phyloP scores from a whole-genome alignment of 2,329 filamentous ascomycete species.

The Alternaria burnsii region DNA sequence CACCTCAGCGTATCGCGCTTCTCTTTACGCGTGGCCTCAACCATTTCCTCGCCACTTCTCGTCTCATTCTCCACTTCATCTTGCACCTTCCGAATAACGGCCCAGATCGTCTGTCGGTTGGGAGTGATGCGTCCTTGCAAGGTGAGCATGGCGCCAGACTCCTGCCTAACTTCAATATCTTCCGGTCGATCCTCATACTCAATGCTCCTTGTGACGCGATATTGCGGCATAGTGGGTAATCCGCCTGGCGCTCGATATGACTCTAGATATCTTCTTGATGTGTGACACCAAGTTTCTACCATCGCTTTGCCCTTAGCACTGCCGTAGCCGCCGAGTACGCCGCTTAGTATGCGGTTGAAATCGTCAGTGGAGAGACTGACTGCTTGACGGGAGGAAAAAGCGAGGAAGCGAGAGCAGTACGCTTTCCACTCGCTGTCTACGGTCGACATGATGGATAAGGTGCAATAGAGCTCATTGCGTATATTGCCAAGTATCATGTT shows the following conservation, averaged over 20 bases:
- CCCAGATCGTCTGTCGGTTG: conserved; percentile 46
- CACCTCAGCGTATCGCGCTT: conserved; percentile 41
- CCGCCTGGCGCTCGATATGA: conserved; percentile 45
- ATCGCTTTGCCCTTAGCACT: conserved; percentile 58
- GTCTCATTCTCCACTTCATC: conserved; percentile 38
- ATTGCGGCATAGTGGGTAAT: conserved; percentile 42
- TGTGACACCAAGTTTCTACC: conserved; percentile 58
- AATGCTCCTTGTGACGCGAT: conserved; percentile 32
- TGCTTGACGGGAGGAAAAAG: conserved; percentile 33
- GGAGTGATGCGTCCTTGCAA: conserved; percentile 41
- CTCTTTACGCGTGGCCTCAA: conserved; percentile 27
- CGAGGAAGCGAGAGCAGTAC: conserved; percentile 44
- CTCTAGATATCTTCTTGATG: conserved; percentile 26
- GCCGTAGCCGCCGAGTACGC: conserved; percentile 61
- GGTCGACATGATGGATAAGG: conserved; percentile 45
- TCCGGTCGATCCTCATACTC: conserved; percentile 36
- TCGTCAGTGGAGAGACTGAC: conserved; percentile 45
- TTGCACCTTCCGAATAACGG: conserved; percentile 44
- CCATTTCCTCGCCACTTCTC: conserved; percentile 22
- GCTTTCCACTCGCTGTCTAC: conserved; percentile 36
- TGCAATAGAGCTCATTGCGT: conserved; percentile 40
- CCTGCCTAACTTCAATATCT: conserved; percentile 41
- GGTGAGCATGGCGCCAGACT: conserved; percentile 38
- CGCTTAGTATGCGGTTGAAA: conserved; percentile 64
- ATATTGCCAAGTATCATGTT: conserved; percentile 32